Percentiles rank a stretch among this genome's conserved stretches.
phyloP scores from a whole-genome alignment of 192 early-diverging fungal species.

The Coemansia sp. region DNA sequence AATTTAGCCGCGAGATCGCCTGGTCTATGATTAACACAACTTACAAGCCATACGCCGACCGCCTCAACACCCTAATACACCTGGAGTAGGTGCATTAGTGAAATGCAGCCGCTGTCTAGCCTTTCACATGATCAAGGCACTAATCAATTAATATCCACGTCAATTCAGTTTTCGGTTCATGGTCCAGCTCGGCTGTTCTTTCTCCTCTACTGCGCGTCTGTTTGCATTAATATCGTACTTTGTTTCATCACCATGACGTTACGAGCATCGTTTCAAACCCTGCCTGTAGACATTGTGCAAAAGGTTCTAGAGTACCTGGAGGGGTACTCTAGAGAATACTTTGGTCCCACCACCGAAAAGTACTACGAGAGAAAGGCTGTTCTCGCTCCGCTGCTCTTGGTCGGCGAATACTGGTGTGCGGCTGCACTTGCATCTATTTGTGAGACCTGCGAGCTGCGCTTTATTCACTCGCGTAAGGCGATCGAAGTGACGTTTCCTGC shows the following conservation, averaged over 20 bases:
- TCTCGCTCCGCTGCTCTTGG: not conserved
- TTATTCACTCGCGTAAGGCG: not conserved
- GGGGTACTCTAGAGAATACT: not conserved
- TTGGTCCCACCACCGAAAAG: not conserved
- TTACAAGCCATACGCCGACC: not conserved
- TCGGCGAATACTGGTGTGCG: not conserved
- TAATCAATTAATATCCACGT: not conserved
- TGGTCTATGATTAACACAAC: not conserved
- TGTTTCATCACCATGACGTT: not conserved
- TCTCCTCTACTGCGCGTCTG: not conserved
- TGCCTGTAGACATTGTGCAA: not conserved
- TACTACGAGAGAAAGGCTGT: not conserved
- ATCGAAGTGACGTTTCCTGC: not conserved
- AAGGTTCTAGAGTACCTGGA: not conserved
- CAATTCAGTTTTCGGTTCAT: not conserved
- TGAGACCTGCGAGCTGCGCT: not conserved
- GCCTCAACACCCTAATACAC: not conserved
- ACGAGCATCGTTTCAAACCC: not conserved
- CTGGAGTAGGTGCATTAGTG: not conserved
- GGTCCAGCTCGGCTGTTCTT: not conserved
- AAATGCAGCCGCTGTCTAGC: too few relatives aligned
- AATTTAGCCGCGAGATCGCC: not conserved
- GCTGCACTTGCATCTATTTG: constrained; percentile 1
- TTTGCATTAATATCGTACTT: not conserved
- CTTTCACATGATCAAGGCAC: too few relatives aligned